Base-by-base conservation (phyloP, 2,329 filamentous ascomycete species). In the Ceratocystis eucalypticola region DNA sequence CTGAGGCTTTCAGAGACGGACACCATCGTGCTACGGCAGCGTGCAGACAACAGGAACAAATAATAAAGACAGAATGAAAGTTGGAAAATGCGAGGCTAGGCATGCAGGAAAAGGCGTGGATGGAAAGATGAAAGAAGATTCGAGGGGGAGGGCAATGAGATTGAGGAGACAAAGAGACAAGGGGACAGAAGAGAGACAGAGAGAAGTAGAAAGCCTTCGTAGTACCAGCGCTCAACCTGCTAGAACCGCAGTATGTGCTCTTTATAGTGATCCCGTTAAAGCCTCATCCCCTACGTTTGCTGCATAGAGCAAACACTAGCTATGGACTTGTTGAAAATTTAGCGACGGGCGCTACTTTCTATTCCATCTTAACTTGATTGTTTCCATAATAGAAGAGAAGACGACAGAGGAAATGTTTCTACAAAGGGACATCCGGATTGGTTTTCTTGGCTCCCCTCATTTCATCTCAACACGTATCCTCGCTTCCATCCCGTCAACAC, bases 401-500 rank as follows among this genome's bases (percentile, higher is more conserved):
- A 33, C 17, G 2, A n/a, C 25, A 33, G 7, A 59, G 6, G 55
- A 37, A 15, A 20, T n/a, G 48, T 3, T 25, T 53, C 22, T n/a
- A 53, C 12, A 53, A 22, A 8, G 22, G 22, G 12, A 10, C 4
- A 53, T 8, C 37, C 37, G 25, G 22, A 30, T 25, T 22, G 61
- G 37, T 30, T 62, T 41, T 45, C 33, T 46, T 17, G 37, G 8
- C 25, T n/a, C 41, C 33, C 30, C 37, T 45, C 33, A 63, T 63
- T 57, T 53, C 59, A 48, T 66, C 65, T 63, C 65, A 41, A 96
- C 82, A 48, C 91, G 80, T 45, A 96, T 81, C 69, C 76, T 84
- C 8, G 84, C 89, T 72, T 89, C 85, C 69, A 78, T 74, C 0
- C 87, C 86, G 72, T 95, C 91, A 67, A 96, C 84, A 75, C 87